Conservation (phyloP, 371 early-diverging fungal species). For the Haplosporangium sp. region DNA sequence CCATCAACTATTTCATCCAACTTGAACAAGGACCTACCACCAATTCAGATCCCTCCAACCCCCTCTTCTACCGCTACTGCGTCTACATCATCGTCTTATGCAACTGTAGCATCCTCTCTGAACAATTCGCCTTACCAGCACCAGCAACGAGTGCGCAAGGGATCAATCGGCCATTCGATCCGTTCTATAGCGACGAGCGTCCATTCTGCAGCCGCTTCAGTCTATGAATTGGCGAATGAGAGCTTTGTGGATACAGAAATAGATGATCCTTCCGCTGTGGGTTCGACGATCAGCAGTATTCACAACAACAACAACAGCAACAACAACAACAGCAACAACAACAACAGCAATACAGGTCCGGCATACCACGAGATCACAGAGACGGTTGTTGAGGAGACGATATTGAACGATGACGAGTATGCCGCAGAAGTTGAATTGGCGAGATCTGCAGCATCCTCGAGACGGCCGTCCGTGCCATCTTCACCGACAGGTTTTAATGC, state of each 20-base stretch:
- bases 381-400: slow-evolving; percentile 32
- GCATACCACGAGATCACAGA: slow-evolving; percentile 27
- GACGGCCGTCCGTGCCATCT: not conserved
- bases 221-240: slow-evolving; percentile 49
- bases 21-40: slow-evolving; percentile 26
- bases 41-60: slow-evolving; percentile 5
- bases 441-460: not conserved
- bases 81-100: not conserved
- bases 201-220: slow-evolving; percentile 38
- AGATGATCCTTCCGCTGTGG: slow-evolving; percentile 5
- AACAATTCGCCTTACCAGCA: slow-evolving; percentile 5
- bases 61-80: not conserved
- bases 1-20: slow-evolving; percentile 10
- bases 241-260: slow-evolving; percentile 9
- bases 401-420: slow-evolving; percentile 33
- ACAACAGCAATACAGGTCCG: not conserved
- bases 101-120: not conserved
- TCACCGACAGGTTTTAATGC: not conserved
- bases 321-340: not conserved
- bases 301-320: not conserved
- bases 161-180: slow-evolving; percentile 27
- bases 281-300: not conserved
- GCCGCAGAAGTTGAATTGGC: slow-evolving; percentile 18
- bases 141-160: slow-evolving; percentile 10
- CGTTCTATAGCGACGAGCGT: slow-evolving; percentile 26